Evolutionary conservation across 2,329 filamentous ascomycete genomes (phyloP), one percentile per base, ranked within the genome.

Genomic region (Onygena corvina): DNA sequence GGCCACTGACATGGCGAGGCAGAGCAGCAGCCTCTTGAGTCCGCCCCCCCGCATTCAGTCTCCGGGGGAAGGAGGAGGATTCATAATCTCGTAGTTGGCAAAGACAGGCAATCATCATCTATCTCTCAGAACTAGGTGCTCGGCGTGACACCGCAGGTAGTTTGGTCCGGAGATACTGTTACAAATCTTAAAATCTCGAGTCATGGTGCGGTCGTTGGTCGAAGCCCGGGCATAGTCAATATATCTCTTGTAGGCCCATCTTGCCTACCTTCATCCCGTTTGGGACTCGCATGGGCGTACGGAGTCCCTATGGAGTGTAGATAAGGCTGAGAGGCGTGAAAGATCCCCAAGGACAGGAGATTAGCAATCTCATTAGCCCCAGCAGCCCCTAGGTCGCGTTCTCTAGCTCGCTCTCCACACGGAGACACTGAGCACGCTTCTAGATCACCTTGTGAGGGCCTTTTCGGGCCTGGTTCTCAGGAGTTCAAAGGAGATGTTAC

Each of bases 341-440:
- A 11, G 4, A 4, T n/a, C n/a, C 2, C 34, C 34, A 18, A 18
- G 34, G 34, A 36, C 14, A 16, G n/a, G 34, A 21, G 34, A 36
- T 7, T 14, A 36, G 11, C 34, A 38, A 20, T 38, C 20, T 23
- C n/a, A n/a, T n/a, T 40, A 21, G 36, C 16, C 18, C 12, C 18
- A 20, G 18, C 18, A 11, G 7, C 12, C 36, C 27, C 11, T 8
- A 20, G 11, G 14, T 40, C 36, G 8, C 16, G 4, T 9, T 11
- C 16, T 38, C 35, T n/a, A n/a, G 35, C 11, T n/a, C 11, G 27
- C 27, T 29, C 27, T 11, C 12, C 27, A 40, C 23, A 40, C 36
- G 27, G 23, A 40, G 36, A 40, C 23, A 40, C 36, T 25, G 23
- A 40, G 36, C 23, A 40, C 36, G 20, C 36, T 40, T 40, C 36